A percentile compares a stretch with the other conserved stretches of the same genome.
Evolutionary conservation across 2,329 filamentous ascomycete species (phyloP).

Genomic region (Cyphellophora europaea): DNA sequence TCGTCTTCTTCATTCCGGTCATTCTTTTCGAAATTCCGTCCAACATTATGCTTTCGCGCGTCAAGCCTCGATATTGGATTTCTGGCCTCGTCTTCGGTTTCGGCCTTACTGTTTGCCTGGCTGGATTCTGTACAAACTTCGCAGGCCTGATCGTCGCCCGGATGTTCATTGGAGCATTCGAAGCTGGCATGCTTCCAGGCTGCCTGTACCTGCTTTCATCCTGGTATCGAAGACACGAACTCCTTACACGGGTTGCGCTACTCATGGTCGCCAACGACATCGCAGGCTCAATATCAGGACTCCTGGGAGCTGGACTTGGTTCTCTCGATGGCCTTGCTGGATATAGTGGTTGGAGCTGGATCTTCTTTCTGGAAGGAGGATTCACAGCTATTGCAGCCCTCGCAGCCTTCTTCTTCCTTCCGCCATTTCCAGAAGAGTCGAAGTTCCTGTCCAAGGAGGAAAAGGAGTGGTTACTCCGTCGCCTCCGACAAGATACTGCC

Average conservation of each 20-base stretch:
- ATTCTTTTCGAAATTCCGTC: conserved; percentile 23
- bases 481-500: too few relatives aligned
- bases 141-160: conserved; percentile 35
- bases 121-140: conserved; percentile 37
- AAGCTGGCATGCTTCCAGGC: conserved; percentile 31
- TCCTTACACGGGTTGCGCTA: conserved; percentile 29
- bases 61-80: conserved; percentile 40
- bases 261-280: conserved; percentile 37
- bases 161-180: conserved; percentile 33
- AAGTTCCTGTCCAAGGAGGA: conserved; percentile 1
- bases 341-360: conserved; percentile 40
- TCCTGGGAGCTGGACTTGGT: conserved; percentile 40
- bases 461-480: conserved; percentile 15
- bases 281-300: conserved; percentile 42
- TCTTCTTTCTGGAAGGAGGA: conserved; percentile 43
- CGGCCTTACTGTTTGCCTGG: conserved; percentile 36
- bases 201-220: conserved; percentile 33
- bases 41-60: conserved; percentile 2
- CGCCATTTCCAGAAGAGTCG: conserved; percentile 2
- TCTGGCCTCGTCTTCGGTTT: conserved; percentile 19
- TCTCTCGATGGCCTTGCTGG: conserved; percentile 40
- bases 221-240: conserved; percentile 34
- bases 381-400: conserved; percentile 25
- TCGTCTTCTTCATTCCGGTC: conserved; percentile 58
- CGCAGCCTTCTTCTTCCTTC: background rate